Base-by-base conservation (phyloP, 345 rosid genomes). In the Viola odorata region DNA sequence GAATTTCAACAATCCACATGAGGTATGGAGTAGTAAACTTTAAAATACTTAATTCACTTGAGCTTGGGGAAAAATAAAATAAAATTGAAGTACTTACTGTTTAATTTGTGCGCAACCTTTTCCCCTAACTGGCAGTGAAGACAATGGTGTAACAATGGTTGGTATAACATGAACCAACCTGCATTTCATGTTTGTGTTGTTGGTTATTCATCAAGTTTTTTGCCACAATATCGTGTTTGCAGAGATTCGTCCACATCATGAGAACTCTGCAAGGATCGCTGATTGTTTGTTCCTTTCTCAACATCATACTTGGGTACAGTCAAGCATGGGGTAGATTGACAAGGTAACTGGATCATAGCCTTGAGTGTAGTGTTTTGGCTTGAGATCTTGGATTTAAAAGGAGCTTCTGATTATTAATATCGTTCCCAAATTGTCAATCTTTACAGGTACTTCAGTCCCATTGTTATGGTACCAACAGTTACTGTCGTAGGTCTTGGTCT, bases 241-340 rank as follows among this genome's bases (percentile, higher is more conserved):
- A 94, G 99, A 82, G 92, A 71, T 94, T 94, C 70, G 67, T 64
- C 41, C 81, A 72, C 68, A 77, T 78, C 6, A 91, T 94, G 44
- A 86, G 99, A 77, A 87, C 95, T 13, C 79, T 94, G 69, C 99
- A 94, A 70, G 97, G 99, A 64, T 88, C 97, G 4, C 57, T 94
- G 11, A 94, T 94, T 63, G 83, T 94, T 73, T 83, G 92, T 51
- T 88, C 99, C 3, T 88, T 94, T 53, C 41, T 86, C 71, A 90
- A 88, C 80, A 88, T 94, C 50, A 69, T 88, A 59, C 74, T 90
- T 49, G 99, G 99, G 23, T 94, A 75, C 62, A 66, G 96, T 72
- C 70, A 62, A 50, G 74, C 71, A 12, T 90, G 97, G 97, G 96
- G 87, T 58, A 82, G 78, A 55, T 64, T 94, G 61, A 86, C 88